A percentile compares a stretch with the other conserved stretches of the same genome.
Conservation (phyloP, 2,329 filamentous ascomycete genomes). For the Ustulina deusta region DNA sequence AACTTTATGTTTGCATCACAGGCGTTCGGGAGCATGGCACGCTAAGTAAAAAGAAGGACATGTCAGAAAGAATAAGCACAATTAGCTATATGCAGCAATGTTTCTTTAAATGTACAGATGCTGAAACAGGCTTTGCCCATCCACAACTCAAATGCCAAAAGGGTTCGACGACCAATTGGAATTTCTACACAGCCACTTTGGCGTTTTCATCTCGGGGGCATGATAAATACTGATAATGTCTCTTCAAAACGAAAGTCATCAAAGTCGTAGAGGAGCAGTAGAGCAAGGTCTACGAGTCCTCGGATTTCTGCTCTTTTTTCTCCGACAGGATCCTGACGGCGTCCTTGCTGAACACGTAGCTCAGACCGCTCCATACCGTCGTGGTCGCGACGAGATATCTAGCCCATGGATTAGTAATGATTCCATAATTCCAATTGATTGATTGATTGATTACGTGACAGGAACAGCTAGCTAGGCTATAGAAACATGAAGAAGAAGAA, state of each 20-base stretch:
- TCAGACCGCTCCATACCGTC: slow-evolving; percentile 92
- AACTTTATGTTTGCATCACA: slow-evolving; percentile 13
- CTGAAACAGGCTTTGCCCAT: not conserved
- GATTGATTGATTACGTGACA: not conserved
- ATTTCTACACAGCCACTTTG: not conserved
- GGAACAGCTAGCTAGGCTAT: not conserved
- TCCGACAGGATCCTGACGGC: slow-evolving; percentile 84
- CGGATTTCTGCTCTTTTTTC: slow-evolving; percentile 44
- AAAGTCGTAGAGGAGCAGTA: not conserved
- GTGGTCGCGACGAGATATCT: slow-evolving; percentile 89
- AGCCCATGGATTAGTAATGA: slow-evolving; percentile 50
- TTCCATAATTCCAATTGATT: not conserved
- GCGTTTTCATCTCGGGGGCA: not conserved
- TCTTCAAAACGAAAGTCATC: not conserved
- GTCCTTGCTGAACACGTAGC: slow-evolving; percentile 90
- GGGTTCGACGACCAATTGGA: not conserved
- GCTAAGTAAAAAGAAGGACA: not conserved
- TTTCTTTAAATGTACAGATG: slow-evolving; percentile 6
- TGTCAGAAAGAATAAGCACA: not conserved
- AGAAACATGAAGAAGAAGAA: not conserved
- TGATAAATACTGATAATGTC: not conserved
- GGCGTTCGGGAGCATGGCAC: slow-evolving; percentile 3
- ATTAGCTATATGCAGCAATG: slow-evolving; percentile 5
- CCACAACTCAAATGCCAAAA: not conserved
- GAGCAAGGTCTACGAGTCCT: slow-evolving; percentile 19